These are phyloP conservation scores for Vitis rotundifolia DNA, from an alignment of 164 flowering plant species.

Conservation along the genomic window DNA sequence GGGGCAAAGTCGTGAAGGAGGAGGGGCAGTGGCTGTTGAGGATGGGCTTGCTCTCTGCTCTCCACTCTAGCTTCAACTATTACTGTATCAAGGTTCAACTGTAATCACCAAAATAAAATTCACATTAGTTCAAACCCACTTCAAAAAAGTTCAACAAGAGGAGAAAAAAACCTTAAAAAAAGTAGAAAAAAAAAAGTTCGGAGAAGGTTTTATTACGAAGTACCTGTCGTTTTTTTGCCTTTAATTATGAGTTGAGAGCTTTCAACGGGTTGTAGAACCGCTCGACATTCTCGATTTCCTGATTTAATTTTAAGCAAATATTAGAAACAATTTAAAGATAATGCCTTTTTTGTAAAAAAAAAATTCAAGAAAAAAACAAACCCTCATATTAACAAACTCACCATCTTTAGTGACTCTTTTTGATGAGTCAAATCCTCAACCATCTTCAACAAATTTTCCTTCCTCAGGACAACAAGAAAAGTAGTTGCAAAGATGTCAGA, in stretches of 20 bases:
- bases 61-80: background rate
- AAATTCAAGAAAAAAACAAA: background rate
- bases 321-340: background rate
- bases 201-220: no score
- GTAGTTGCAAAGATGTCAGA: background rate
- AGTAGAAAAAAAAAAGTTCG: background rate
- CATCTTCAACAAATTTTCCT: conserved; percentile 24
- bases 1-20: no score
- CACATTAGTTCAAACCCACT: no score
- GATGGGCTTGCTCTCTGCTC: no score
- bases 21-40: no score
- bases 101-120: no score
- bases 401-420: conserved; percentile 29
- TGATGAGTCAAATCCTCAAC: conserved; percentile 18
- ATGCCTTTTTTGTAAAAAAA: background rate
- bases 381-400: conserved; percentile 13
- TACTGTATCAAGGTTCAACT: background rate
- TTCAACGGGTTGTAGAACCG: conserved; percentile 11
- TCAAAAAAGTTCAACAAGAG: no score
- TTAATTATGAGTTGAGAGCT: conserved; percentile 27
- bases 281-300: conserved; percentile 34
- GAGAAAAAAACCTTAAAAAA: background rate
- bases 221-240: conserved; percentile 33
- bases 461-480: conserved; percentile 22
- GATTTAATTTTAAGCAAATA: background rate